Evolutionary conservation across 345 rosid genomes (phyloP).

Genomic region (Populus euphratica): DNA sequence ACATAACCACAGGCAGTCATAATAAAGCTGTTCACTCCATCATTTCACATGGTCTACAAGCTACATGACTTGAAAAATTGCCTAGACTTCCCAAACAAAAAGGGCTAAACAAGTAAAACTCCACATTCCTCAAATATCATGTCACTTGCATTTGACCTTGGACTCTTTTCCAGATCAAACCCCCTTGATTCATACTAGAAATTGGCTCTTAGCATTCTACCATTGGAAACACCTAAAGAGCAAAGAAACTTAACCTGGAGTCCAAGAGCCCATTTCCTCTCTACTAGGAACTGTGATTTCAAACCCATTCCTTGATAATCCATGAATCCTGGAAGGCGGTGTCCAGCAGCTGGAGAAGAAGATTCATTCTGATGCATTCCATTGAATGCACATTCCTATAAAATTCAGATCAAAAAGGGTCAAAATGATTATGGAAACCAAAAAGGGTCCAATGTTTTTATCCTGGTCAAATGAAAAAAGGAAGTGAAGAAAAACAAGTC

Average conservation of each 20-base stretch:
- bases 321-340: conserved; percentile 60
- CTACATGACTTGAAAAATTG: not conserved
- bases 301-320: conserved; percentile 71
- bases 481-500: not conserved
- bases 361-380: conserved; percentile 59
- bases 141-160: not conserved
- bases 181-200: not conserved
- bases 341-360: conserved; percentile 50
- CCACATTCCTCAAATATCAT: not conserved
- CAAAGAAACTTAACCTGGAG: conserved; percentile 59
- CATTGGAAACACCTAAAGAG: conserved; percentile 3
- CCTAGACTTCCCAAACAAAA: not conserved
- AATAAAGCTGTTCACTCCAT: not conserved
- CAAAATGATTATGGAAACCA: not conserved
- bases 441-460: not conserved
- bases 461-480: not conserved
- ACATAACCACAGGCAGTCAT: not conserved
- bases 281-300: conserved; percentile 54
- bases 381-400: conserved; percentile 68
- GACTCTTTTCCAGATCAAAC: not conserved
- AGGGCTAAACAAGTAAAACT: not conserved
- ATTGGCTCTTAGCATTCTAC: not conserved
- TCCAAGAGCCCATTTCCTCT: conserved; percentile 94
- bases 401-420: not conserved
- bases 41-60: not conserved